Evolutionary conservation across 2,329 filamentous ascomycete species (phyloP).

Genomic region (Aspergillus unguis): DNA sequence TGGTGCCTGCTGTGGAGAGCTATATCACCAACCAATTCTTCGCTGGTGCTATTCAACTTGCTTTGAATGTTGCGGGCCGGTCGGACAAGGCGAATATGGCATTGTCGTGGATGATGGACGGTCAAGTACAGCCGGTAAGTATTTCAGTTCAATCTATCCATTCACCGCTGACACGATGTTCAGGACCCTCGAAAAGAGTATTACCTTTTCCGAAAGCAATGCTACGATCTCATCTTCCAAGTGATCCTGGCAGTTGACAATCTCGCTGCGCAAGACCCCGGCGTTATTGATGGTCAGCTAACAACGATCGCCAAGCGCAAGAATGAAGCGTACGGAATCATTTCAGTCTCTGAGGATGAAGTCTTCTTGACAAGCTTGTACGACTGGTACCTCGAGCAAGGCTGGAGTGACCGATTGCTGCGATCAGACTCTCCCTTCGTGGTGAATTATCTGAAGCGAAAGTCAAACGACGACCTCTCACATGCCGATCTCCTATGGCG

Average conservation of each 20-base stretch:
- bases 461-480: constrained; percentile 66
- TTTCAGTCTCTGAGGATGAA: constrained; percentile 83
- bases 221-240: constrained; percentile 84
- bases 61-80: constrained; percentile 76
- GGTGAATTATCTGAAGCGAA: constrained; percentile 76
- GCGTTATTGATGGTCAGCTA: constrained; percentile 71
- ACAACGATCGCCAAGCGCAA: constrained; percentile 74
- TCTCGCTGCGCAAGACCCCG: constrained; percentile 64
- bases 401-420: constrained; percentile 80
- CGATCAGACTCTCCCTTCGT: constrained; percentile 82
- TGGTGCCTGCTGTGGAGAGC: constrained; percentile 72
- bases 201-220: constrained; percentile 69
- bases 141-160: neutral
- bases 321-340: constrained; percentile 83
- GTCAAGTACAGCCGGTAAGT: constrained; percentile 58
- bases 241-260: constrained; percentile 74
- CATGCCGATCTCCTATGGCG: constrained; percentile 90
- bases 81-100: constrained; percentile 85
- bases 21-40: constrained; percentile 84
- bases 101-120: constrained; percentile 82
- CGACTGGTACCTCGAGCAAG: constrained; percentile 89
- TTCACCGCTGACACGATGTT: constrained; percentile 12
- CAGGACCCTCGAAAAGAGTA: constrained; percentile 65
- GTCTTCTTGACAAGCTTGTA: constrained; percentile 97
- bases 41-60: constrained; percentile 82